phyloP scores from a whole-genome alignment of 129 eudicot species.

The Tagetes patula region DNA sequence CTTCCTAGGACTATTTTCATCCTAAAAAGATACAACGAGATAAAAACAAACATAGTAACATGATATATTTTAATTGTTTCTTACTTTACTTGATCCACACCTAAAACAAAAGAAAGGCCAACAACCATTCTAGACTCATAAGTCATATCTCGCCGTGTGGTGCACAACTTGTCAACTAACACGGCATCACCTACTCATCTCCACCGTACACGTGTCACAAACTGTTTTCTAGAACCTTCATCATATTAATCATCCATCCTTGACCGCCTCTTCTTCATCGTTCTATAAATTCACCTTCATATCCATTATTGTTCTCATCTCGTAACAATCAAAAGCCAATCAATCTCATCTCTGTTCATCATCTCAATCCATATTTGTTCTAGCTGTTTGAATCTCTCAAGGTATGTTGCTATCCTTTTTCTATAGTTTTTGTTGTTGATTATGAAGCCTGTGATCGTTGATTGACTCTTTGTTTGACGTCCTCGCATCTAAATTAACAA shows the following conservation, averaged over 20 bases:
- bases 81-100: background rate
- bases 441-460: too few species aligned
- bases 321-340: background rate
- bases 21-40: too few species aligned
- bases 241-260: background rate
- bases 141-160: slow-evolving; percentile 18
- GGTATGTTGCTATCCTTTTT: slow-evolving; percentile 1
- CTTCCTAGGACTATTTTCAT: too few species aligned
- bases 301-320: background rate
- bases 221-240: background rate
- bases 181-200: background rate
- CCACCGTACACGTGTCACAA: slow-evolving; percentile 24
- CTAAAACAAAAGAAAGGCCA: background rate
- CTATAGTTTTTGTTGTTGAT: background rate
- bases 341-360: background rate
- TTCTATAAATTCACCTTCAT: slow-evolving; percentile 15
- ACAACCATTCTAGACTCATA: background rate
- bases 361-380: slow-evolving; percentile 5
- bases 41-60: too few species aligned
- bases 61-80: too few species aligned
- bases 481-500: too few species aligned
- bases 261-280: slow-evolving; percentile 14
- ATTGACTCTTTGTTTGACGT: too few species aligned
- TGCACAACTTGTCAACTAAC: slow-evolving; percentile 13
- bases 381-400: slow-evolving; percentile 14